Conservation (phyloP, 2,329 filamentous ascomycete species). For the Aquanectria penicillioides region DNA sequence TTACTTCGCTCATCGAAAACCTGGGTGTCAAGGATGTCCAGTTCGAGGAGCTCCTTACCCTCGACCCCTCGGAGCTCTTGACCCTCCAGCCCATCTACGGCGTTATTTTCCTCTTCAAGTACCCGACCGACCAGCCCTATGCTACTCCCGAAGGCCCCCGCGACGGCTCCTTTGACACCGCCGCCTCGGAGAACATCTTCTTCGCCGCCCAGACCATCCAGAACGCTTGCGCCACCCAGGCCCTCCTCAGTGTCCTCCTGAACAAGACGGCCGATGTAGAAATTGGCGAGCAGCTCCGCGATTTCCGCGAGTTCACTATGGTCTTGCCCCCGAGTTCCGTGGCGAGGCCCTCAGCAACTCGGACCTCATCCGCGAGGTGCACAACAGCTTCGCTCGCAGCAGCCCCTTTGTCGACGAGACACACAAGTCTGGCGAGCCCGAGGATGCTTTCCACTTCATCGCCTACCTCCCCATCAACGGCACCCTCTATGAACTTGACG, state of each 20-base stretch:
- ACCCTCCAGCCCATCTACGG: slow-evolving; percentile 85
- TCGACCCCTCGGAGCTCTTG: slow-evolving; percentile 80
- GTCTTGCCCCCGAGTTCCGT: slow-evolving; percentile 80
- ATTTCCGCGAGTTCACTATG: slow-evolving; percentile 90
- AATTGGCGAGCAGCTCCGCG: slow-evolving; percentile 74
- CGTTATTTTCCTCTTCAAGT: slow-evolving; percentile 99
- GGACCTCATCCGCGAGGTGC: slow-evolving; percentile 78
- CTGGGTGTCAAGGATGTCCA: slow-evolving; percentile 94
- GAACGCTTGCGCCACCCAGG: slow-evolving; percentile 97
- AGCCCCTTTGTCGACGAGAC: slow-evolving; percentile 96
- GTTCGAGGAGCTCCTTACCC: slow-evolving; percentile 93
- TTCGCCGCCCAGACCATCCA: slow-evolving; percentile 98
- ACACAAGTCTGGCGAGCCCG: slow-evolving; percentile 70
- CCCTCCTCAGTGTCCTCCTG: slow-evolving; percentile 88
- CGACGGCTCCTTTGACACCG: slow-evolving; percentile 84
- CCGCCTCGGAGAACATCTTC: slow-evolving; percentile 81
- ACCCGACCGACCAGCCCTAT: slow-evolving; percentile 75
- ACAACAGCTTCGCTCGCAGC: slow-evolving; percentile 89
- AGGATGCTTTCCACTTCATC: slow-evolving; percentile 98
- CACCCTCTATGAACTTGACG: slow-evolving; percentile 92
- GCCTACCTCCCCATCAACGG: slow-evolving; percentile 87
- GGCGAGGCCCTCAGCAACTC: slow-evolving; percentile 71
- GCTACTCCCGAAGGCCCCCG: slow-evolving; percentile 70
- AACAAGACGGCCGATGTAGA: slow-evolving; percentile 81
- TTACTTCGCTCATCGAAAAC: slow-evolving; percentile 92